Evolutionary conservation across 202 grass and related monocot species (phyloP).

Genomic region (Hordeum pubiflorum): DNA sequence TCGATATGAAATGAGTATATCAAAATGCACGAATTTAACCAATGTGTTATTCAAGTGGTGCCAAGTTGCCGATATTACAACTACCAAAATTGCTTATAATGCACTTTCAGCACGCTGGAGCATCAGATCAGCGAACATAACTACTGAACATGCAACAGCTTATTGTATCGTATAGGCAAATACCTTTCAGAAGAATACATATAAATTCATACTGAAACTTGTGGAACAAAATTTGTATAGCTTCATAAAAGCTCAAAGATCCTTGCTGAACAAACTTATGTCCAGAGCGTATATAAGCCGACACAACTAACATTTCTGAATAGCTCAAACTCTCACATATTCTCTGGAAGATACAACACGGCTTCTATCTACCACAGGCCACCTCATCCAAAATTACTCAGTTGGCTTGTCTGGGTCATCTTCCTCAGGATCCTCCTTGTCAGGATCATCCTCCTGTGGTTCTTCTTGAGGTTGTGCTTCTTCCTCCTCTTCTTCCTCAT

Average conservation of each 20-base stretch:
- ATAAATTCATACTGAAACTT: not conserved
- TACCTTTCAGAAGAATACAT: not conserved
- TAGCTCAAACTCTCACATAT: not conserved
- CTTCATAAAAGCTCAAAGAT: conserved; percentile 12
- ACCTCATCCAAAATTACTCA: conserved; percentile 23
- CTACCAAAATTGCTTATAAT: not conserved
- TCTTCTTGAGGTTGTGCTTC: conserved; percentile 45
- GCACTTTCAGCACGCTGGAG: not conserved
- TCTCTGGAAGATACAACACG: conserved; percentile 8
- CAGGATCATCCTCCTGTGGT: conserved; percentile 58
- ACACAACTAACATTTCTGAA: conserved; percentile 21
- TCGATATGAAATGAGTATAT: not conserved
- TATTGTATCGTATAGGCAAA: not conserved
- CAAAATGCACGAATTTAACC: not conserved
- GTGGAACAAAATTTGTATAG: conserved; percentile 45
- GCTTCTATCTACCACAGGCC: conserved; percentile 23
- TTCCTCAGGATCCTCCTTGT: conserved; percentile 56
- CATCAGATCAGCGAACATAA: not conserved
- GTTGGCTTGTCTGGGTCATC: conserved; percentile 57
- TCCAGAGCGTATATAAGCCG: conserved; percentile 34
- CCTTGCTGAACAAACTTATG: conserved; percentile 9
- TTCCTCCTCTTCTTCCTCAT: conserved; percentile 63
- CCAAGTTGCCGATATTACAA: not conserved
- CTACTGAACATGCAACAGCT: not conserved
- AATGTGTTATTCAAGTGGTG: not conserved